Conservation (phyloP, 371 early-diverging fungal species). For the Rhizopus microsporus region DNA sequence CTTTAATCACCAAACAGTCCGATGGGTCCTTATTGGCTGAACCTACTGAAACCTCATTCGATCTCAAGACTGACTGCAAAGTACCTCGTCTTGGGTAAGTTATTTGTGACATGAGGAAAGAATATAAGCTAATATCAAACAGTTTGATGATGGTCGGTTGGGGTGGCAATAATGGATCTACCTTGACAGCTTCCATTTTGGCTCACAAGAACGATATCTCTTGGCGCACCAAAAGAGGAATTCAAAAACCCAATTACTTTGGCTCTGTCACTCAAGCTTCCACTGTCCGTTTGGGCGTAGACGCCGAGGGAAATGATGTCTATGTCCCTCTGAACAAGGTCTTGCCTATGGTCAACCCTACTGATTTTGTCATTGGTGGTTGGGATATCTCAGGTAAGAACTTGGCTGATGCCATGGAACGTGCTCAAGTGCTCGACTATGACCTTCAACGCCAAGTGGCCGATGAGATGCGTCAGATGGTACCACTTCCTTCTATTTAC, state of each 20-base stretch:
- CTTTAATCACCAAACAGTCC: conserved; percentile 71
- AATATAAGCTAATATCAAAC: background rate
- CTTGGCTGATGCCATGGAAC: conserved; percentile 90
- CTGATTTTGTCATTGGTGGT: conserved; percentile 93
- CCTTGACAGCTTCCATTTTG: conserved; percentile 92
- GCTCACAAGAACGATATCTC: conserved; percentile 85
- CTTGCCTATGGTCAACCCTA: conserved; percentile 95
- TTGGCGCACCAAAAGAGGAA: conserved; percentile 93
- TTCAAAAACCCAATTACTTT: conserved; percentile 92
- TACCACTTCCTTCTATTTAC: conserved; percentile 93
- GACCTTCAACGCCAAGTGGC: conserved; percentile 92
- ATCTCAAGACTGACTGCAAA: conserved; percentile 83
- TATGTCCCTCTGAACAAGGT: conserved; percentile 88
- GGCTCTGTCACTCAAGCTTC: conserved; percentile 95
- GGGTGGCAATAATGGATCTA: conserved; percentile 99
- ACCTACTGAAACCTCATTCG: conserved; percentile 85
- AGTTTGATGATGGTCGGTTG: conserved; percentile 98
- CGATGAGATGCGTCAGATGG: conserved; percentile 74
- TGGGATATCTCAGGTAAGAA: conserved; percentile 93
- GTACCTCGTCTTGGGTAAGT: conserved; percentile 84
- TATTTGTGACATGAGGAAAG: background rate
- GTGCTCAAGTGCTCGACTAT: conserved; percentile 91
- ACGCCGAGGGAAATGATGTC: conserved; percentile 80
- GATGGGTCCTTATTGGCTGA: conserved; percentile 73
- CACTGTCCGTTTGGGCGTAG: conserved; percentile 90